Base-by-base conservation (phyloP, 179 eudicot genomes). In the Carnegiea gigantea region DNA sequence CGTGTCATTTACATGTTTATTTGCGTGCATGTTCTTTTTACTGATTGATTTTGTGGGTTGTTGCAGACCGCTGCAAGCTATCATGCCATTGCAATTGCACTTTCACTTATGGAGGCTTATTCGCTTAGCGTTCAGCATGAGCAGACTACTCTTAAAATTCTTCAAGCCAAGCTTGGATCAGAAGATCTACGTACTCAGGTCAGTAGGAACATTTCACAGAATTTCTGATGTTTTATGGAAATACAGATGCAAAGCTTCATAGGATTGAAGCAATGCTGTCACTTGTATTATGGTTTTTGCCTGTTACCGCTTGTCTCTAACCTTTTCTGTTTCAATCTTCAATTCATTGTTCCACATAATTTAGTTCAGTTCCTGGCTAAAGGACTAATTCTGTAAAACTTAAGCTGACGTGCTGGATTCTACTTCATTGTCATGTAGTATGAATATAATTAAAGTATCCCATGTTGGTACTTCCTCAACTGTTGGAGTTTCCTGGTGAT, bases 101-200 rank as follows among this genome's bases (percentile, higher is more conserved):
- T 96, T 78, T 96, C 99, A 30, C 89, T 96, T 81, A 96, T 96
- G 99, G 99, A 96, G 84, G 99, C 99, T 43, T 96, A 92, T 90
- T 91, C 99, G 60, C 91, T 96, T 70, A 96, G 99, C 77, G 97
- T 94, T 83, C 99, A 96, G 78, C 99, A 96, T 82, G 99, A 96
- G 85, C 99, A 94, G 87, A 96, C 99, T 26, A 96, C 99, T 24
- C 86, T 96, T 68, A 95, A 88, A 84, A 96, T 96, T 85, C 98
- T 96, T 82, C 95, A 91, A 89, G 97, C 89, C 79, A 96, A 96
- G 89, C 91, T 96, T 79, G 99, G 99, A 80, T 71, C 88, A 68
- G 99, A 96, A 81, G 99, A 96, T 86, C 97, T 96, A 59, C 96
- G 99, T 76, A 92, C 99, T 68, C 99, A 96, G 99, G 99, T 94